phyloP scores from a whole-genome alignment of 257 asterid species.

The Solanum arcanum region DNA sequence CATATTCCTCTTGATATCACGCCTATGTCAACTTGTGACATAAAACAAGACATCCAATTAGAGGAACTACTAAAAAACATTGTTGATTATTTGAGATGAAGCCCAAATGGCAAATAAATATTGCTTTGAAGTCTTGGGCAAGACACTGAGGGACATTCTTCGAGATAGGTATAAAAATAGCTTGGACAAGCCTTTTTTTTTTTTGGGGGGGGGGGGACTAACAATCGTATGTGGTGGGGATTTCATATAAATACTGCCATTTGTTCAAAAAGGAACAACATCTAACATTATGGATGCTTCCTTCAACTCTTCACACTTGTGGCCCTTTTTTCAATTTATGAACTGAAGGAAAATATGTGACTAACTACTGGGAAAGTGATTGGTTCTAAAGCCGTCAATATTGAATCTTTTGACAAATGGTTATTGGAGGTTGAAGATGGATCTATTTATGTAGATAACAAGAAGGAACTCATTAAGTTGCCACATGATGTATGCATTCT shows the following conservation, averaged over 20 bases:
- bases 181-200: neutral
- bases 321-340: neutral
- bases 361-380: neutral
- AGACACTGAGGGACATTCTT: neutral
- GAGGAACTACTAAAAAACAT: no score
- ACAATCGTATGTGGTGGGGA: neutral
- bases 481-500: neutral
- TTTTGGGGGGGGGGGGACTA: neutral
- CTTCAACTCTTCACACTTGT: neutral
- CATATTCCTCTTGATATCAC: no score
- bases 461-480: neutral
- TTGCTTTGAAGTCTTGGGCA: neutral
- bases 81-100: neutral
- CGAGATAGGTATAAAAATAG: neutral
- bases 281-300: neutral
- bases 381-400: neutral
- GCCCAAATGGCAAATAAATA: neutral
- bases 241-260: neutral
- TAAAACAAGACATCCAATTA: no score
- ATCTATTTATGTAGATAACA: neutral
- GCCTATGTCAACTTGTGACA: no score
- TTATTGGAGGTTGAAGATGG: neutral
- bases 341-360: neutral
- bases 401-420: neutral
- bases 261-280: neutral